These are phyloP conservation scores for Microsporum ferrugineum DNA, from an alignment of 2,329 filamentous ascomycete species.

Conservation along the genomic window DNA sequence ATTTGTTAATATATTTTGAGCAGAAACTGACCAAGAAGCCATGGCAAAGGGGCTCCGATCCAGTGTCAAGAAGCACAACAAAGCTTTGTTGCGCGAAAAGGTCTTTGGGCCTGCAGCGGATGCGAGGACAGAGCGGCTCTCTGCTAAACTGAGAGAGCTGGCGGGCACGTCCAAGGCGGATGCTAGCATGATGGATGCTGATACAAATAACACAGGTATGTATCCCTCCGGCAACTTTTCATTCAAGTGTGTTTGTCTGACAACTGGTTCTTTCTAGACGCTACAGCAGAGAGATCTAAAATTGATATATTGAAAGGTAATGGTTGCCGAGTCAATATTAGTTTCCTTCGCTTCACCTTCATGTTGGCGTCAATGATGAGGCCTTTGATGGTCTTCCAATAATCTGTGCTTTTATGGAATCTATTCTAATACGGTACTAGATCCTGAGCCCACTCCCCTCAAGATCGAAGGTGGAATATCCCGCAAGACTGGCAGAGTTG, in stretches of 20 bases:
- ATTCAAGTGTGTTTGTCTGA: neutral
- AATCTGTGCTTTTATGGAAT: neutral
- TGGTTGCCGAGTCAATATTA: neutral
- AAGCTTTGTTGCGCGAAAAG: conserved; percentile 62
- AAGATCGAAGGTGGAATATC: neutral
- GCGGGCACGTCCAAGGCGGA: conserved; percentile 52
- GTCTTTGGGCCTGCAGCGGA: conserved; percentile 76
- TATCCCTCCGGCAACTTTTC: neutral
- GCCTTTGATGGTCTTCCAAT: neutral
- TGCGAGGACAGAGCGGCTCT: conserved; percentile 70
- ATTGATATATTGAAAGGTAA: neutral
- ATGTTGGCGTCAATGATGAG: neutral
- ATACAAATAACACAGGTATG: conserved; percentile 20
- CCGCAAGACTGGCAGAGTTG: conserved; percentile 22
- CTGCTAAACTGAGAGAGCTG: conserved; percentile 72
- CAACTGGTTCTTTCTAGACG: neutral
- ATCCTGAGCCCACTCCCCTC: neutral
- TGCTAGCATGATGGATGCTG: conserved; percentile 34
- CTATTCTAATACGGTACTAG: neutral
- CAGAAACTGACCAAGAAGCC: neutral
- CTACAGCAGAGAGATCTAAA: conserved; percentile 3
- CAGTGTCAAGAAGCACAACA: conserved; percentile 71
- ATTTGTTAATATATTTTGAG: neutral
- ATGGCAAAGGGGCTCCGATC: conserved; percentile 87
- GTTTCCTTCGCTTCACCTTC: neutral